Base-by-base conservation (phyloP, 1,284 basidiomycete species). In the Pseudomicrostroma phylloplanum region DNA sequence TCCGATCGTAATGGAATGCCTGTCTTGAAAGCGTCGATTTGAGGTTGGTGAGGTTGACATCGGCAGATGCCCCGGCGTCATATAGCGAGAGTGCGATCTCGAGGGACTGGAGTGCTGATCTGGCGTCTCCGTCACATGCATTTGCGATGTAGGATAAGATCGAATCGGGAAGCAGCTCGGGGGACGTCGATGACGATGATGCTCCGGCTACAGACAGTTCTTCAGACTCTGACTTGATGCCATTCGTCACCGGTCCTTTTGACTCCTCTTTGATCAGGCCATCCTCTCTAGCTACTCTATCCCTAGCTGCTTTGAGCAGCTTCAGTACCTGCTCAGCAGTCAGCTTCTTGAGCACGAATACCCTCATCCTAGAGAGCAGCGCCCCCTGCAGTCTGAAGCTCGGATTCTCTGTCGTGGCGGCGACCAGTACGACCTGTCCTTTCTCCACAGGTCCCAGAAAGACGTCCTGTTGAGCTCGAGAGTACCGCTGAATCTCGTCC, bases 401-500 rank as follows among this genome's bases (percentile, higher is more conserved):
- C 0, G 91, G 91, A 72, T 94, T 94, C 79, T 94, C 91, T 0
- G 91, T 94, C 1, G 91, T 94, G 0, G 91, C 91, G 17, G 90
- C 90, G 65, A 94, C 86, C 41, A 93, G 82, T 83, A 73, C 66
- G 36, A 68, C 60, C 60, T 68, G 62, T 6, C 76, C 66, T 56
- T 61, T 62, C 21, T 65, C 66, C n/a, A 67, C 64, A 23, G 65
- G 60, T 40, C 73, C 61, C 60, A 64, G 55, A 23, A 71, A 70
- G 6, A 60, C 60, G 61, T 88, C 89, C 80, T 90, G 91, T 74
- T 92, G 90, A 1, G 88, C 83, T 70, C 87, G 89, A 71, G 87
- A 90, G 75, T 92, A 82, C n/a, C 80, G 74, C 80, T 94, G 91
- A 4, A 94, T 87, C 79, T 94, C 91, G 72, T 94, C 92, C 64